Base-by-base conservation (phyloP, 2,329 filamentous ascomycete species). In the Anthostomella pinea region DNA sequence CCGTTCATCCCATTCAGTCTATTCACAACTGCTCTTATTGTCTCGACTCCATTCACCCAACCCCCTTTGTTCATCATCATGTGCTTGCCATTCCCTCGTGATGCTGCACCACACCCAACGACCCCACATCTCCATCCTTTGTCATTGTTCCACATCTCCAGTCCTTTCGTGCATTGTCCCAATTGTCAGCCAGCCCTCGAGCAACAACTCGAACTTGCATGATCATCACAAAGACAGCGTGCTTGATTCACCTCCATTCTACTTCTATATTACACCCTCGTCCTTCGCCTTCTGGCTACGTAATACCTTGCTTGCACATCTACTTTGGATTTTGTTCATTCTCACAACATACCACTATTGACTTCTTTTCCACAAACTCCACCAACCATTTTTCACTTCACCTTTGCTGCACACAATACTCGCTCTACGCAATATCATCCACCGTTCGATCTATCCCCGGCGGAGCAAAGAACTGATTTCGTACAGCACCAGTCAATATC, bases 111-210 rank as follows among this genome's bases (percentile, higher is more conserved):
- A n/a, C n/a, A n/a, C n/a, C n/a, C n/a, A n/a, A n/a, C n/a, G 15
- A 20, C 16, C 23, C 11, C 31, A 23, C 14, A 18, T 19, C 23
- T 29, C 30, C 25, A 20, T 28, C 37, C 38, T 36, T 42, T 46
- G 33, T 36, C 38, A 23, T 19, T 31, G 25, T 37, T 30, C 16
- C 34, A 33, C 39, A 35, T 33, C 32, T 30, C 45, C 23, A 23
- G 33, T 13, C n/a, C 17, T 31, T 44, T 45, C 46, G 42, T 33
- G 39, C 42, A 54, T 45, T 52, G 53, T 50, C 46, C 27, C 27
- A 34, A 48, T 51, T 49, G 46, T 52, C 38, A 31, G 25, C 27
- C 32, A 30, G 26, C 19, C 11, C 11, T 39, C 27, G 14, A 38
- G 31, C 42, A 33, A 41, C 30, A 30, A 35, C 18, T 23, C 32